Evolutionary conservation across 2,329 filamentous ascomycete species (phyloP).

Genomic region (Scedosporium apiospermum): DNA sequence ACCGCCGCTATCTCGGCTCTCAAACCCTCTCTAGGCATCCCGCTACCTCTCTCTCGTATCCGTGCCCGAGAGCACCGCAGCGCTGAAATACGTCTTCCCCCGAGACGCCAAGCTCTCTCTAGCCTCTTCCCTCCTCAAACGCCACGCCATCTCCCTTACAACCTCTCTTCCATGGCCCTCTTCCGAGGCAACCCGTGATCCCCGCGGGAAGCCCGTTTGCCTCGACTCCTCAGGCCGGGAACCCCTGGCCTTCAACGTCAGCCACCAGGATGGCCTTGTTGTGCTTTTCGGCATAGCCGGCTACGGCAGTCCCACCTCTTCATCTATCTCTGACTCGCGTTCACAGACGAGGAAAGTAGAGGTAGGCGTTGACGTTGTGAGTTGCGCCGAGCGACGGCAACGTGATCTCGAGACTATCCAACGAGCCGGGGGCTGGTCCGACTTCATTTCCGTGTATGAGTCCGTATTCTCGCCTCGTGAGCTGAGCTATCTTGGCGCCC

Average conservation of each 20-base stretch:
- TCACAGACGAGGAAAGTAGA: constrained; percentile 24
- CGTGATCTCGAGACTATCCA: constrained; percentile 49
- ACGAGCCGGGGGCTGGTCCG: constrained; percentile 47
- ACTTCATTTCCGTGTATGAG: constrained; percentile 62
- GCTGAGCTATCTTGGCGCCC: constrained; percentile 47
- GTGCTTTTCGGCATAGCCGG: constrained; percentile 47
- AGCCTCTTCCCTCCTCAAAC: constrained; percentile 65
- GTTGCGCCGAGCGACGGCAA: constrained; percentile 58
- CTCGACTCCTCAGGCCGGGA: constrained; percentile 32
- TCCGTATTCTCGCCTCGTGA: constrained; percentile 60
- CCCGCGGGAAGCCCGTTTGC: constrained; percentile 44
- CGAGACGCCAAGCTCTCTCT: constrained; percentile 68
- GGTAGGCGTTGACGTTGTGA: constrained; percentile 69
- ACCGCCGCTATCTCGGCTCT: not conserved
- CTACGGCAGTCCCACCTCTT: constrained; percentile 11
- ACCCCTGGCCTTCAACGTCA: constrained; percentile 61
- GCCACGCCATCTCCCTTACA: constrained; percentile 53
- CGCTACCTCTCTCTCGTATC: constrained; percentile 43
- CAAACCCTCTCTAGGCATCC: constrained; percentile 32
- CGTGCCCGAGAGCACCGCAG: constrained; percentile 43
- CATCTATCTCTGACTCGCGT: not conserved
- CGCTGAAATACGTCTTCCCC: constrained; percentile 55
- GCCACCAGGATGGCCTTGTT: constrained; percentile 69
- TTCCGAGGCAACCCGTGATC: constrained; percentile 46
- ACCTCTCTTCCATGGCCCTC: constrained; percentile 49